phyloP scores from a whole-genome alignment of 352 stramenopile genomes.

The Phytophthora tentaculata region DNA sequence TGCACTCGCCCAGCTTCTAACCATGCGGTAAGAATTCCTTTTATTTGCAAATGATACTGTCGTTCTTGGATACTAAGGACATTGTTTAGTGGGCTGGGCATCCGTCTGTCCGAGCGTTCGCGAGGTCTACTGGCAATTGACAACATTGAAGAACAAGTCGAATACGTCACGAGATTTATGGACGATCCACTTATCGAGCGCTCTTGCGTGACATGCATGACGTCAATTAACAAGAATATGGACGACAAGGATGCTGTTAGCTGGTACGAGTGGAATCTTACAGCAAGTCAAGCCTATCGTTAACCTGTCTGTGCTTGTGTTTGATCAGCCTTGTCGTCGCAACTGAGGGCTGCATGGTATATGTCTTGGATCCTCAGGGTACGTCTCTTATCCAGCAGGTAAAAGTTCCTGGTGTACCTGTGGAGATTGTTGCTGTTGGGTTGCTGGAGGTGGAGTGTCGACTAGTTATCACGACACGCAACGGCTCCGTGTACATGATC shows the following conservation, averaged over 20 bases:
- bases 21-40: conserved; percentile 46
- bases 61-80: conserved; percentile 4
- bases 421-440: conserved; percentile 77
- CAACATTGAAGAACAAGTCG: conserved; percentile 81
- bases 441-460: conserved; percentile 88
- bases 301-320: conserved; percentile 8
- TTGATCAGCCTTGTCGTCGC: conserved; percentile 76
- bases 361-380: conserved; percentile 78
- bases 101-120: conserved; percentile 74
- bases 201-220: conserved; percentile 87
- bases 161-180: conserved; percentile 85
- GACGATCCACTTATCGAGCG: conserved; percentile 77
- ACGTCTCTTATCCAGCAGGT: conserved; percentile 73
- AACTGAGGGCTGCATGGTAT: conserved; percentile 85
- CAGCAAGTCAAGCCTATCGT: neutral
- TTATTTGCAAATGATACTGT: neutral
- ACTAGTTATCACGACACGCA: conserved; percentile 86
- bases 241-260: conserved; percentile 82
- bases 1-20: conserved; percentile 66
- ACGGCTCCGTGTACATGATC: conserved; percentile 88
- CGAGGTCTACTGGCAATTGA: conserved; percentile 79
- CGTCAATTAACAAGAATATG: conserved; percentile 90
- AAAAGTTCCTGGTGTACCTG: conserved; percentile 70
- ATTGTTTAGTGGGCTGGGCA: conserved; percentile 56
- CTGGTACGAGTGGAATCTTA: conserved; percentile 46